phyloP scores from a whole-genome alignment of 371 early-diverging fungal species.

The Mortierella sp. region DNA sequence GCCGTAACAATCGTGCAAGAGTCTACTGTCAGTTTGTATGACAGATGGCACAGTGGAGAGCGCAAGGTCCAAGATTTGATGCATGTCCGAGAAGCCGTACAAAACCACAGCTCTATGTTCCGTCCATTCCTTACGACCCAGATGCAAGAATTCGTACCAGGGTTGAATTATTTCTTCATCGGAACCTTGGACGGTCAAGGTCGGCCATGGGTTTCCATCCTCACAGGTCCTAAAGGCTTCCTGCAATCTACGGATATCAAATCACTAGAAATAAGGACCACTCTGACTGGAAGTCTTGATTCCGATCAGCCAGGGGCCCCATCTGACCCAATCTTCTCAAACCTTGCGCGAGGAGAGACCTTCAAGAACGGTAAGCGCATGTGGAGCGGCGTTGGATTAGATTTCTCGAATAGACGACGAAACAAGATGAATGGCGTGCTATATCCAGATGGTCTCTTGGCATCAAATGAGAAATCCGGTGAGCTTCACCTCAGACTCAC shows the following conservation, averaged over 20 bases:
- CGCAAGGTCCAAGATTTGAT: conserved; percentile 35
- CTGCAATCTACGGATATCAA: conserved; percentile 23
- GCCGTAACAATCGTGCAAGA: neutral
- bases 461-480: conserved; percentile 16
- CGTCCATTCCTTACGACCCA: conserved; percentile 37
- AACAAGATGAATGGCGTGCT: conserved; percentile 53
- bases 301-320: neutral
- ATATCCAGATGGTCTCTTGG: conserved; percentile 18
- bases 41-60: conserved; percentile 54
- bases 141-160: conserved; percentile 41
- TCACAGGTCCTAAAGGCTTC: conserved; percentile 38
- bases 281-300: neutral
- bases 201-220: conserved; percentile 49
- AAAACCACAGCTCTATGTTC: conserved; percentile 22
- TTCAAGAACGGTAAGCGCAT: conserved; percentile 21
- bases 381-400: conserved; percentile 42
- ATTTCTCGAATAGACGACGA: conserved; percentile 45
- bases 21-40: conserved; percentile 9
- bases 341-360: conserved; percentile 27
- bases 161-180: conserved; percentile 39
- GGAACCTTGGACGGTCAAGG: conserved; percentile 41
- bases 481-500: conserved; percentile 39
- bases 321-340: conserved; percentile 32
- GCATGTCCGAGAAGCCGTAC: conserved; percentile 36
- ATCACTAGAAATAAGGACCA: conserved; percentile 26